These are phyloP conservation scores for Ascocoryne sarcoides DNA, from an alignment of 2,329 filamentous ascomycete species.

Conservation along the genomic window DNA sequence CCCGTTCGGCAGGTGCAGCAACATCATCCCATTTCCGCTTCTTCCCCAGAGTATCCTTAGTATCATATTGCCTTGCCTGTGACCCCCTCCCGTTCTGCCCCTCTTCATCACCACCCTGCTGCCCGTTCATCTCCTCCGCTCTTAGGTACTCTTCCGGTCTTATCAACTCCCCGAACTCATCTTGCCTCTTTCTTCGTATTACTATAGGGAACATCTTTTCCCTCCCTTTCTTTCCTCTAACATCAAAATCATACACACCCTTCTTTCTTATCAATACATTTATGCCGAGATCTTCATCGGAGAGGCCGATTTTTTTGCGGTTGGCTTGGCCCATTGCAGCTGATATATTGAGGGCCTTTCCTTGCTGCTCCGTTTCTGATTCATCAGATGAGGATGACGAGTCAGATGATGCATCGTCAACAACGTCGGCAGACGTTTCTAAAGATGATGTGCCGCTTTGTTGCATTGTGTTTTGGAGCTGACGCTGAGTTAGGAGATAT, in stretches of 20 bases:
- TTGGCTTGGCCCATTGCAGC: conserved; percentile 75
- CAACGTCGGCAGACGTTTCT: conserved; percentile 62
- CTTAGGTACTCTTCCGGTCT: conserved; percentile 88
- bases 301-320: conserved; percentile 77
- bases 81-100: conserved; percentile 51
- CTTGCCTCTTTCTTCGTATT: conserved; percentile 66
- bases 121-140: conserved; percentile 81
- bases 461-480: conserved; percentile 75
- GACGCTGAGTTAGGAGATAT: conserved; percentile 79
- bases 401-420: conserved; percentile 78
- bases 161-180: conserved; percentile 92
- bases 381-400: conserved; percentile 82
- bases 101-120: conserved; percentile 62
- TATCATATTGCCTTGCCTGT: conserved; percentile 40
- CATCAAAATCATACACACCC: conserved; percentile 87
- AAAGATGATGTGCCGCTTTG: conserved; percentile 57
- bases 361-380: conserved; percentile 82
- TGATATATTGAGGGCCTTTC: conserved; percentile 82
- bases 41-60: conserved; percentile 65
- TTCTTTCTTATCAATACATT: conserved; percentile 85
- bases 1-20: conserved; percentile 33
- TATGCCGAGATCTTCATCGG: conserved; percentile 83
- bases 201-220: conserved; percentile 89
- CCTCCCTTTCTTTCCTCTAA: conserved; percentile 81
- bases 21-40: conserved; percentile 90